Conservation (phyloP, 352 stramenopile genomes). For the Phytophthora nicotianae region DNA sequence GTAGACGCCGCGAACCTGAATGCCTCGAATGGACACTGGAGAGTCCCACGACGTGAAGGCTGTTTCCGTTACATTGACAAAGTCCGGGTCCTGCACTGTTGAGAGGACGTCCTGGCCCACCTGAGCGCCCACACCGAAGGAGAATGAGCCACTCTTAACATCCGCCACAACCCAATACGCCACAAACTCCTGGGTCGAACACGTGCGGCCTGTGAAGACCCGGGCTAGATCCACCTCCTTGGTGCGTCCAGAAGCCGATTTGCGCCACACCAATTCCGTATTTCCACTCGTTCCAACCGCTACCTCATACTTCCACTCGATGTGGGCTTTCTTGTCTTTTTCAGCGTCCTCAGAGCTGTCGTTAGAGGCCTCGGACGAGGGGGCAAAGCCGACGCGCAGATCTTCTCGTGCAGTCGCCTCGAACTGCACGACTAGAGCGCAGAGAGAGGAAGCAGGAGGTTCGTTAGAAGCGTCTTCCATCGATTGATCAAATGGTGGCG, state of each 20-base stretch:
- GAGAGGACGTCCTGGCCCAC: conserved; percentile 67
- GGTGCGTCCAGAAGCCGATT: conserved; percentile 39
- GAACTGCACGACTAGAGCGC: conserved; percentile 67
- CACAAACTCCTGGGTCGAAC: conserved; percentile 60
- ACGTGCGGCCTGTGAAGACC: conserved; percentile 77
- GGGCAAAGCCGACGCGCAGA: conserved; percentile 68
- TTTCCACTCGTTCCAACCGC: conserved; percentile 74
- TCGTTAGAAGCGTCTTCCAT: conserved; percentile 20
- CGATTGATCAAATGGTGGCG: background rate
- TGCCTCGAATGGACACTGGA: conserved; percentile 49
- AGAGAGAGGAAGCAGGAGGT: conserved; percentile 14
- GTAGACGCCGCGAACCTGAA: conserved; percentile 47
- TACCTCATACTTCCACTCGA: conserved; percentile 70
- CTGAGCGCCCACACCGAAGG: conserved; percentile 51
- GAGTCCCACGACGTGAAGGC: conserved; percentile 77
- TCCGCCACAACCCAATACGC: conserved; percentile 76
- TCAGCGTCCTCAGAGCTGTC: conserved; percentile 16
- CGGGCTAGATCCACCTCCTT: conserved; percentile 61
- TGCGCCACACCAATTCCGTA: conserved; percentile 74
- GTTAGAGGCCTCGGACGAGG: conserved; percentile 20
- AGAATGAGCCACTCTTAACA: conserved; percentile 34
- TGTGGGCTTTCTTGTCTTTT: conserved; percentile 10
- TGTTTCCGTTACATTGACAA: conserved; percentile 47
- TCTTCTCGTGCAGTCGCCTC: conserved; percentile 70
- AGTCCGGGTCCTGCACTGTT: conserved; percentile 47